Evolutionary conservation across 805 yeast species (phyloP).

Genomic region (Metschnikowia noctiluminum): DNA sequence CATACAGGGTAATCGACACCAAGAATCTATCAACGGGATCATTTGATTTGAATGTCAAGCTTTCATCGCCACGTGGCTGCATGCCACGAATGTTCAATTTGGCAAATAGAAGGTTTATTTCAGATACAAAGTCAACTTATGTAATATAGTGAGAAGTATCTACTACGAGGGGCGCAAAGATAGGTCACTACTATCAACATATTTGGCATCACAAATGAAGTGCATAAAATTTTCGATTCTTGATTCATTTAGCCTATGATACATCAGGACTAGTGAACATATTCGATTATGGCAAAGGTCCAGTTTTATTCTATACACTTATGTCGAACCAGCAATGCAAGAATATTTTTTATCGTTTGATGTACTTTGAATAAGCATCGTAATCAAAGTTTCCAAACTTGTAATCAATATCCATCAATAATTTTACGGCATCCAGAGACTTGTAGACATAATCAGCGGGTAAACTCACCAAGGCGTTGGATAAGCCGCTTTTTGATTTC

Average conservation of each 20-base stretch:
- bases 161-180: too few relatives aligned
- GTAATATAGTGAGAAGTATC: background rate
- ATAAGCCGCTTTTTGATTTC: conserved; percentile 24
- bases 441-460: conserved; percentile 50
- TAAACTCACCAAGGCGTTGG: conserved; percentile 39
- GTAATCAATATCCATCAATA: conserved; percentile 60
- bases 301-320: too few relatives aligned
- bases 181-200: too few relatives aligned
- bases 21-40: background rate
- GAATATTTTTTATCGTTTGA: conserved; percentile 17
- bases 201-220: too few relatives aligned
- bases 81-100: conserved; percentile 5
- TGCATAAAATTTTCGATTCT: too few relatives aligned
- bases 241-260: too few relatives aligned
- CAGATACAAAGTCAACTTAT: background rate
- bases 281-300: too few relatives aligned
- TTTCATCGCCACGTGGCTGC: conserved; percentile 1
- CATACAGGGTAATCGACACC: conserved; percentile 1
- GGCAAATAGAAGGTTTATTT: background rate
- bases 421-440: conserved; percentile 57
- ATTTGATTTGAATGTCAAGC: background rate
- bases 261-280: too few relatives aligned
- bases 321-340: background rate
- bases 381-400: conserved; percentile 56
- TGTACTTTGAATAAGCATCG: conserved; percentile 42